Evolutionary conservation across 192 early-diverging fungal genomes (phyloP).

Genomic region (Lobosporangium transversale): DNA sequence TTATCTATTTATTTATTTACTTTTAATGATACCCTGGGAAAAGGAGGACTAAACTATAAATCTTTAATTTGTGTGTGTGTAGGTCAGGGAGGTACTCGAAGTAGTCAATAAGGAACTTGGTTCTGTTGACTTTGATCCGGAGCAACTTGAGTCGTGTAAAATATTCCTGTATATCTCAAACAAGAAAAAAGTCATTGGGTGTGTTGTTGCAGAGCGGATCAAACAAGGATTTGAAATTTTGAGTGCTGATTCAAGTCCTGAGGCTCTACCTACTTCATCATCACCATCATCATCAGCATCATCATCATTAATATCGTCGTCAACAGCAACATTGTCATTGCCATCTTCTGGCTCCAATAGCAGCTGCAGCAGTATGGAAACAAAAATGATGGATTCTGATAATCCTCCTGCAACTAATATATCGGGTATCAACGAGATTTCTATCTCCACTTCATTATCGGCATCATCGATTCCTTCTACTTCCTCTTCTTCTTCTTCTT

Average conservation of each 20-base stretch:
- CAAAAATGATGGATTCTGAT: too few relatives aligned
- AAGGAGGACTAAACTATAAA: too few relatives aligned
- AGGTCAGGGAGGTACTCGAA: constrained; percentile 53
- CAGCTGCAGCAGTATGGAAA: neutral
- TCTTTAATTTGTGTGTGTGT: too few relatives aligned
- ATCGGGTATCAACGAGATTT: too few relatives aligned
- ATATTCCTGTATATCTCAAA: constrained; percentile 55
- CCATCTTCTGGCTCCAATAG: neutral
- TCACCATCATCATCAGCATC: neutral
- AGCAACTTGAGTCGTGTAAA: constrained; percentile 47
- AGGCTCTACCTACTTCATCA: too few relatives aligned
- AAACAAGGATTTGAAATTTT: constrained; percentile 49
- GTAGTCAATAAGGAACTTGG: constrained; percentile 52
- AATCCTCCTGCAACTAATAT: too few relatives aligned
- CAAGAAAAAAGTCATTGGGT: constrained; percentile 57
- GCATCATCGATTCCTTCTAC: constrained; percentile 10
- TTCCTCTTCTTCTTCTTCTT: neutral
- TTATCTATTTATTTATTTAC: too few relatives aligned
- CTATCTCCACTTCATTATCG: neutral
- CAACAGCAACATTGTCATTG: too few relatives aligned
- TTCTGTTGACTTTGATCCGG: constrained; percentile 49
- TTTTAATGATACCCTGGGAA: too few relatives aligned
- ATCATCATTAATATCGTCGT: too few relatives aligned
- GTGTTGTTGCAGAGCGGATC: constrained; percentile 55
- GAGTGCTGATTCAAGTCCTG: too few relatives aligned